Evolutionary conservation across 2,329 filamentous ascomycete species (phyloP).

Genomic region (Westerdykella aurantiaca): DNA sequence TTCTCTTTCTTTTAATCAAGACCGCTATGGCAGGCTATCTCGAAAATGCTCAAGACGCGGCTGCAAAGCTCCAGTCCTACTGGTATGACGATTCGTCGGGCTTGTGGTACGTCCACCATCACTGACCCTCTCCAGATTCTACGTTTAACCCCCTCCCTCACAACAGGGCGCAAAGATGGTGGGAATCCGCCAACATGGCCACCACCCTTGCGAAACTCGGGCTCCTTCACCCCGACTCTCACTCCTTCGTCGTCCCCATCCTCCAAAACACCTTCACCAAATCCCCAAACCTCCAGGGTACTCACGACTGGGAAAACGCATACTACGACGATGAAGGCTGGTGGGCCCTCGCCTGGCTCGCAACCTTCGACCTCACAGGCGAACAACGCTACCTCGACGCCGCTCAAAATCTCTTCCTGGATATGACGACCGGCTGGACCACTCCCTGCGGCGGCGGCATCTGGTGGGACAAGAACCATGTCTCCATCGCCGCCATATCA

Average conservation of each 20-base stretch:
- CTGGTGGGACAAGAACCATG: conserved; percentile 52
- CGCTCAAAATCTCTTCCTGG: conserved; percentile 51
- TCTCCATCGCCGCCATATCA: conserved; percentile 51
- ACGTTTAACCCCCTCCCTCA: background rate
- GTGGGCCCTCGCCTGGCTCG: conserved; percentile 58
- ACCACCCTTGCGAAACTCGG: conserved; percentile 31
- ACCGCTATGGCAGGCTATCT: conserved; percentile 18
- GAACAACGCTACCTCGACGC: conserved; percentile 50
- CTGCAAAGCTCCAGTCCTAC: conserved; percentile 26
- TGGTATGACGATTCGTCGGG: conserved; percentile 31
- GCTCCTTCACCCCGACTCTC: conserved; percentile 23
- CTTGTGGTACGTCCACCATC: conserved; percentile 22
- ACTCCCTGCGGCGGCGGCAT: conserved; percentile 49
- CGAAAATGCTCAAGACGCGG: conserved; percentile 23
- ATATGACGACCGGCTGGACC: conserved; percentile 49
- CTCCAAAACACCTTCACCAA: conserved; percentile 32
- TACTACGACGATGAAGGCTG: conserved; percentile 59
- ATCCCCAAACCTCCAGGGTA: conserved; percentile 20
- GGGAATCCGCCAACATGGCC: conserved; percentile 36
- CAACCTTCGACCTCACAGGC: conserved; percentile 51
- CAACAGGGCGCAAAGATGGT: conserved; percentile 16
- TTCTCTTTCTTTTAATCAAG: too few species aligned
- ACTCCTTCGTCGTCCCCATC: conserved; percentile 23
- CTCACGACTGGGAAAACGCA: conserved; percentile 44
- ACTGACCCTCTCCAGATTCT: conserved; percentile 1